phyloP scores from a whole-genome alignment of 2,329 filamentous ascomycete species.

The Fusarium palustre region DNA sequence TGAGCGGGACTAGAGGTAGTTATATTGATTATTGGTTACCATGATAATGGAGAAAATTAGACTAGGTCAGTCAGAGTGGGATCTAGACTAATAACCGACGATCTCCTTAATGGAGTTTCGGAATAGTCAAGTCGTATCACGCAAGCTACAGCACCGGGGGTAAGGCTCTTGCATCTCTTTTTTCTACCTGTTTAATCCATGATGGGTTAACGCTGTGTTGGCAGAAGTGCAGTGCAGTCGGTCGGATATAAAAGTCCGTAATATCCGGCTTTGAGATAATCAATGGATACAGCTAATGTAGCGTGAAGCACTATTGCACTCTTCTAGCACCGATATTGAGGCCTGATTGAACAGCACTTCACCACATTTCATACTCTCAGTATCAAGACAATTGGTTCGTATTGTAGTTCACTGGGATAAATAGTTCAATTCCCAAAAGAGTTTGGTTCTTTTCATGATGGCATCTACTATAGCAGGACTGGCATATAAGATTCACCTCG shows the following conservation, averaged over 20 bases:
- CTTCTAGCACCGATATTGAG: not conserved
- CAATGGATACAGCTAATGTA: not conserved
- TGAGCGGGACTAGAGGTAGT: not conserved
- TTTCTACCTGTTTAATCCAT: conserved; percentile 4
- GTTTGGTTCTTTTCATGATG: conserved; percentile 23
- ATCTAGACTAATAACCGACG: conserved; percentile 10
- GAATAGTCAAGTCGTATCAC: conserved; percentile 20
- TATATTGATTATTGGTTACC: not conserved
- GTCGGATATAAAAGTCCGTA: conserved; percentile 27
- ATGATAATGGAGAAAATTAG: conserved; percentile 6
- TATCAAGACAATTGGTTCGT: not conserved
- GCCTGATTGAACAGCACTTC: not conserved
- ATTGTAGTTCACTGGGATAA: not conserved
- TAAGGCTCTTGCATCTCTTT: conserved; percentile 2
- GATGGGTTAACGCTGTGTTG: conserved; percentile 20
- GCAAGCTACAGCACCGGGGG: conserved; percentile 8
- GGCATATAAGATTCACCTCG: conserved; percentile 4
- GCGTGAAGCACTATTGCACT: not conserved
- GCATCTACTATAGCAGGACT: conserved; percentile 13
- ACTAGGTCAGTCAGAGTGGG: conserved; percentile 14
- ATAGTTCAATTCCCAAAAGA: not conserved
- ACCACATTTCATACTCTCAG: not conserved
- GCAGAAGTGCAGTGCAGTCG: conserved; percentile 3
- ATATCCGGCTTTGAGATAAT: conserved; percentile 4
- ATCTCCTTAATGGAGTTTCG: conserved; percentile 27